These are phyloP conservation scores for Quercus agrifolia DNA, from an alignment of 306 rosid genomes.

Conservation along the genomic window DNA sequence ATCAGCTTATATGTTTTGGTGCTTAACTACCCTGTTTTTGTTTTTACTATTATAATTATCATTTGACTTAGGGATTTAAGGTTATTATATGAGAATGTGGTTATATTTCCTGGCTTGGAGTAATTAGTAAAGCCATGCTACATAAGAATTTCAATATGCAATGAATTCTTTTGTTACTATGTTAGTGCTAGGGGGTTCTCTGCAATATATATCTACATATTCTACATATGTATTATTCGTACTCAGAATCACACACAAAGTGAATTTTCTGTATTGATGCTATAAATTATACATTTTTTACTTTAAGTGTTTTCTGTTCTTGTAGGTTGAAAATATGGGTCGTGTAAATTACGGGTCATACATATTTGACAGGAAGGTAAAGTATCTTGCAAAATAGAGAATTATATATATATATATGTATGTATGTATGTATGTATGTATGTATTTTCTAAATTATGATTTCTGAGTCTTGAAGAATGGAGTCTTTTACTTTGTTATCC, in stretches of 20 bases:
- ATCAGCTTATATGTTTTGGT: constrained; percentile 72
- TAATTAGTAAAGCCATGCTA: not conserved
- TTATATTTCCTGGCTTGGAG: not conserved
- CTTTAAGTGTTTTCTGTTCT: constrained; percentile 12
- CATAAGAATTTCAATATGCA: not conserved
- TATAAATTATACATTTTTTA: not conserved
- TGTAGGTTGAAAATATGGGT: constrained; percentile 93
- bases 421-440: no score
- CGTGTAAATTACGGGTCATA: constrained; percentile 78
- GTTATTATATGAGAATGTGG: not conserved
- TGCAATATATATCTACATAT: not conserved
- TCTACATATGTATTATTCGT: no score
- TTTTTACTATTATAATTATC: not conserved
- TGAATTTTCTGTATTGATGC: not conserved
- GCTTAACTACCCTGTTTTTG: constrained; percentile 11
- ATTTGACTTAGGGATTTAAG: constrained; percentile 3
- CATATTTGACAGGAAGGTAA: constrained; percentile 85
- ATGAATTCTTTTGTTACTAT: not conserved
- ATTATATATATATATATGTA: not conserved
- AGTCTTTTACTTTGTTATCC: not conserved
- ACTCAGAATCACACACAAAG: not conserved
- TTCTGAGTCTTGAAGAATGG: not conserved
- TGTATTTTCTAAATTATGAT: not conserved
- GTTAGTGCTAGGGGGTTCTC: not conserved
- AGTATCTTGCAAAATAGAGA: not conserved